These are phyloP conservation scores for Tritrichomonas musculus DNA, from an alignment of 208 protist species.

Conservation along the genomic window DNA sequence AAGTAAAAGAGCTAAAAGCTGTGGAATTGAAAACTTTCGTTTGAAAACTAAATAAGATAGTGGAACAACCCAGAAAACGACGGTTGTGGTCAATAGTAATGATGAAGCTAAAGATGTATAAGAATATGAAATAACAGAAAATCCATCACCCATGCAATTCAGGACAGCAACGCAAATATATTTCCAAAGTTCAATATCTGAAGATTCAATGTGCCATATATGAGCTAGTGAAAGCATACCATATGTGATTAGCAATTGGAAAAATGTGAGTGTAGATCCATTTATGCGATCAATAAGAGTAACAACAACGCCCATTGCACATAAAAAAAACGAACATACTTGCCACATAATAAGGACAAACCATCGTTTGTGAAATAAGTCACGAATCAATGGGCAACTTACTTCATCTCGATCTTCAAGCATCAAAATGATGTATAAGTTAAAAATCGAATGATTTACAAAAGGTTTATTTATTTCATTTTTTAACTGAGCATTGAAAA, in stretches of 20 bases:
- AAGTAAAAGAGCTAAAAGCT: background rate
- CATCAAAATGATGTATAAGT: no score
- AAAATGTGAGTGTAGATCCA: background rate
- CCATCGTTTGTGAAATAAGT: background rate
- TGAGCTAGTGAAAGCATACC: background rate
- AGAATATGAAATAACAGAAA: background rate
- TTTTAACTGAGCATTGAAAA: no score
- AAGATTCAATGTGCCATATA: background rate
- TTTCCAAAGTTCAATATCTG: background rate
- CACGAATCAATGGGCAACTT: no score
- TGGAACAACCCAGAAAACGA: constrained; percentile 29
- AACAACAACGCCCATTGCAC: background rate
- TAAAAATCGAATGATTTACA: no score
- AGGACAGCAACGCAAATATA: background rate
- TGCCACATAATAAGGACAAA: background rate
- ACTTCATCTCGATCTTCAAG: no score
- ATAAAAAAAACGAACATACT: background rate
- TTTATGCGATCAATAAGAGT: no score
- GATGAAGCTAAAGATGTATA: background rate
- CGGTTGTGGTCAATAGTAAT: background rate
- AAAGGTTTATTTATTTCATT: no score
- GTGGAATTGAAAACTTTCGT: background rate
- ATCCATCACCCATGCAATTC: background rate
- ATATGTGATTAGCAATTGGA: background rate
- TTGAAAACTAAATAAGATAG: background rate